phyloP scores from a whole-genome alignment of 2,329 filamentous ascomycete species.

The Berkeleyomyces basicola region DNA sequence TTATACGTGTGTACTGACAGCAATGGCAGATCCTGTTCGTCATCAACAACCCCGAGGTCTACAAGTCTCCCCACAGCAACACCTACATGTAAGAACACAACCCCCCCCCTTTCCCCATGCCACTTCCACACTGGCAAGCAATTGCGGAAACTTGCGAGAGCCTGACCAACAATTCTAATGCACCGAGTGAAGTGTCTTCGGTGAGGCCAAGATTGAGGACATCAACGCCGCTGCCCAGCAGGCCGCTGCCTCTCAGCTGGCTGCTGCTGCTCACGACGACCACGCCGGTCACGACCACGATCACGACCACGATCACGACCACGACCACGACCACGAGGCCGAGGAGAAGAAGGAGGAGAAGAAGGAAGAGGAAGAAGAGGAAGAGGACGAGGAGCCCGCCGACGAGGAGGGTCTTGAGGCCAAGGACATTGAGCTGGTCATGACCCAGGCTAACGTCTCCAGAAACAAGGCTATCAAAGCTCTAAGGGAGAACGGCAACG shows the following conservation, averaged over 20 bases:
- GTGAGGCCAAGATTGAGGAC: constrained; percentile 99
- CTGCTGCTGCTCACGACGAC: constrained; percentile 47
- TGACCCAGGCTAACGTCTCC: constrained; percentile 92
- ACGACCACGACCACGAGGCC: constrained; percentile 45
- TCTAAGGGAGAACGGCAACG: constrained; percentile 96
- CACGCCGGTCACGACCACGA: constrained; percentile 51
- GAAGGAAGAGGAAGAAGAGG: constrained; percentile 67
- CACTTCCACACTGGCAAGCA: background rate
- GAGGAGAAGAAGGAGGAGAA: constrained; percentile 83
- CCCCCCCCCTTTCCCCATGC: background rate
- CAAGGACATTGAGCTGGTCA: constrained; percentile 99
- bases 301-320: constrained; percentile 46
- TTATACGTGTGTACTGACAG: background rate
- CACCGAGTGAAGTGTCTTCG: constrained; percentile 62
- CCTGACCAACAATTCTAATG: background rate
- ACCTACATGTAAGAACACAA: constrained; percentile 77
- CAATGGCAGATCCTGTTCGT: constrained; percentile 86
- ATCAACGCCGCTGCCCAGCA: constrained; percentile 96
- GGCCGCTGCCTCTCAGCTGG: constrained; percentile 87
- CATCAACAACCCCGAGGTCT: constrained; percentile 98
- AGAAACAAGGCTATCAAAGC: constrained; percentile 98
- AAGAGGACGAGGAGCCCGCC: constrained; percentile 90
- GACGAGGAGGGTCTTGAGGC: constrained; percentile 89
- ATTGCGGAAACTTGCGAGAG: background rate
- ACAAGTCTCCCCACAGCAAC: constrained; percentile 98